These are phyloP conservation scores for Chlorella sorokiniana DNA, from an alignment of 139 green algal species.

Conservation along the genomic window DNA sequence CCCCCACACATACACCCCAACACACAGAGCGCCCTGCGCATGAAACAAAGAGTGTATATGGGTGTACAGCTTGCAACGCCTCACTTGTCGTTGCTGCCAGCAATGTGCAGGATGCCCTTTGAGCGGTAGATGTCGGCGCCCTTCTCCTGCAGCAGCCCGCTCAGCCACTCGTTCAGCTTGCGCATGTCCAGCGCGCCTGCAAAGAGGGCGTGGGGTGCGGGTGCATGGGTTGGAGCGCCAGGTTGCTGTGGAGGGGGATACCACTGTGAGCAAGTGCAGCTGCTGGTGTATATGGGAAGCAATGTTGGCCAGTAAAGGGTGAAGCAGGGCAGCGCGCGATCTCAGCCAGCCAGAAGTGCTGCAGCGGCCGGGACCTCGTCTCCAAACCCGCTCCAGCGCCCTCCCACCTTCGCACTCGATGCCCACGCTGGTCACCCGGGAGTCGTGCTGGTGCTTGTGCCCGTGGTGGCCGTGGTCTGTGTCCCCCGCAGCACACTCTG, in stretches of 20 bases:
- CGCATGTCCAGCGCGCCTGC: conserved; percentile 58
- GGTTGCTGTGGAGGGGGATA: no score
- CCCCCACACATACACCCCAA: no score
- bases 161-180: conserved; percentile 78
- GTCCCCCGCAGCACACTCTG: conserved; percentile 24
- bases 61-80: no score
- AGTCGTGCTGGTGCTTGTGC: conserved; percentile 76
- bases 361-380: no score
- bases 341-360: no score
- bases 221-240: background rate
- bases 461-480: conserved; percentile 35
- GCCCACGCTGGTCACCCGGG: conserved; percentile 62
- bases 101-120: conserved; percentile 79
- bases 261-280: no score
- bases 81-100: conserved; percentile 72
- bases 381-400: no score
- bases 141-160: conserved; percentile 64
- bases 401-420: conserved; percentile 67
- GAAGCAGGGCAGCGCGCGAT: no score
- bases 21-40: no score
- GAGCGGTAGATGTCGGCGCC: conserved; percentile 84
- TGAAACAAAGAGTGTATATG: no score
- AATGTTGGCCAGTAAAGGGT: no score
- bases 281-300: no score
- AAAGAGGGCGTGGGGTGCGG: background rate